These are phyloP conservation scores for Flaveria floridana DNA, from an alignment of 140 eudicot genomes.

Conservation along the genomic window DNA sequence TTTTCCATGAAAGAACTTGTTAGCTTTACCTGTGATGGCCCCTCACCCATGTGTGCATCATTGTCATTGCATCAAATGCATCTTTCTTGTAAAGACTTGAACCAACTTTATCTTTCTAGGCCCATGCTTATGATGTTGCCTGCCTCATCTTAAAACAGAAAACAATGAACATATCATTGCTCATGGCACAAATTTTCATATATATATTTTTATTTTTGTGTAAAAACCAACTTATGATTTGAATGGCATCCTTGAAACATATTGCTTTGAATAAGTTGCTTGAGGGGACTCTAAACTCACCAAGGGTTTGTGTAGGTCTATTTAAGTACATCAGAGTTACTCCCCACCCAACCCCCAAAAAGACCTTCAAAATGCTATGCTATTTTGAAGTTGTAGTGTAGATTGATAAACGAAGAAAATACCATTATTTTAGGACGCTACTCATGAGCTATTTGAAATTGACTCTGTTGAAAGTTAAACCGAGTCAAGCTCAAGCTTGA, in stretches of 20 bases:
- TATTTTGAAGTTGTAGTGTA: not conserved
- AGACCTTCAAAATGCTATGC: not conserved
- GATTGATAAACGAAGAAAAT: not conserved
- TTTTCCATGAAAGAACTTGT: constrained; percentile 37
- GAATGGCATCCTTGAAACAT: constrained; percentile 23
- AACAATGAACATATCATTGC: constrained; percentile 4
- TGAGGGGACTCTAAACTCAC: constrained; percentile 11
- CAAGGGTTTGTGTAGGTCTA: not conserved
- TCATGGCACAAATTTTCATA: not conserved
- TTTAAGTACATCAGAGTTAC: constrained; percentile 1
- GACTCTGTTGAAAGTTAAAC: too few species aligned
- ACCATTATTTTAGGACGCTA: not conserved
- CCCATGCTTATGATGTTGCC: constrained; percentile 41
- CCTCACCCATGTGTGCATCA: constrained; percentile 51
- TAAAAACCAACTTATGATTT: constrained; percentile 14
- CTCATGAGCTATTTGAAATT: too few species aligned
- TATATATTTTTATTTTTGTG: not conserved
- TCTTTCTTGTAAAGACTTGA: constrained; percentile 42
- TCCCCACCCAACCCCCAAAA: not conserved
- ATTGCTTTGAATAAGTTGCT: not conserved
- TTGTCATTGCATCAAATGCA: constrained; percentile 34
- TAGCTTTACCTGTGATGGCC: constrained; percentile 33
- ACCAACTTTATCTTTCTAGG: constrained; percentile 34
- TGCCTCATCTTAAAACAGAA: constrained; percentile 33
- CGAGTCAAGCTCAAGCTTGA: too few species aligned